These are phyloP conservation scores for Candida berthetii DNA, from an alignment of 805 yeast genomes.

Conservation along the genomic window DNA sequence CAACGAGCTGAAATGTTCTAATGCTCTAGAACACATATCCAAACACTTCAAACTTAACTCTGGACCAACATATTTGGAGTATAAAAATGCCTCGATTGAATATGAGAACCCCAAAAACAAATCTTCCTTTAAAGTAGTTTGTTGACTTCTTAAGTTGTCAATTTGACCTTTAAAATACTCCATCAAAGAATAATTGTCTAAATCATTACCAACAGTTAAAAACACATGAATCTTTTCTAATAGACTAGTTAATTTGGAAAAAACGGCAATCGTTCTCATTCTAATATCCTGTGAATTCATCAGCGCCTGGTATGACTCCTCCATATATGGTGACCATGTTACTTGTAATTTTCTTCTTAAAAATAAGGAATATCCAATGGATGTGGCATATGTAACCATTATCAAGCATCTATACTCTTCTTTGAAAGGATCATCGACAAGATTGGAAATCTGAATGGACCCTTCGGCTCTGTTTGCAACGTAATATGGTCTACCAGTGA, in stretches of 20 bases:
- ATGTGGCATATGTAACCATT: conserved; percentile 51
- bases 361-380: conserved; percentile 60
- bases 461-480: conserved; percentile 35
- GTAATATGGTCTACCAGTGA: conserved; percentile 46
- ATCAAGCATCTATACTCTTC: conserved; percentile 46
- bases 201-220: conserved; percentile 7
- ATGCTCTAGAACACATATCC: conserved; percentile 12
- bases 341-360: conserved; percentile 57
- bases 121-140: conserved; percentile 6
- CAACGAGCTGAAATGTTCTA: conserved; percentile 10
- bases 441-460: conserved; percentile 31
- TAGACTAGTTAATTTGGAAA: conserved; percentile 52
- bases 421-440: conserved; percentile 30
- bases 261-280: conserved; percentile 42
- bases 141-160: conserved; percentile 4
- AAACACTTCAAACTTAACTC: conserved; percentile 15
- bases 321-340: conserved; percentile 56
- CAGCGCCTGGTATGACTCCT: conserved; percentile 49
- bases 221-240: conserved; percentile 46
- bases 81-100: conserved; percentile 19
- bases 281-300: conserved; percentile 26
- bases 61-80: conserved; percentile 11
- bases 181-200: conserved; percentile 12
- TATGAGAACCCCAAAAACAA: conserved; percentile 13
- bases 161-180: conserved; percentile 12